Base-by-base conservation (phyloP, 768 basidiomycete species). In the Hysterangium stoloniferum region DNA sequence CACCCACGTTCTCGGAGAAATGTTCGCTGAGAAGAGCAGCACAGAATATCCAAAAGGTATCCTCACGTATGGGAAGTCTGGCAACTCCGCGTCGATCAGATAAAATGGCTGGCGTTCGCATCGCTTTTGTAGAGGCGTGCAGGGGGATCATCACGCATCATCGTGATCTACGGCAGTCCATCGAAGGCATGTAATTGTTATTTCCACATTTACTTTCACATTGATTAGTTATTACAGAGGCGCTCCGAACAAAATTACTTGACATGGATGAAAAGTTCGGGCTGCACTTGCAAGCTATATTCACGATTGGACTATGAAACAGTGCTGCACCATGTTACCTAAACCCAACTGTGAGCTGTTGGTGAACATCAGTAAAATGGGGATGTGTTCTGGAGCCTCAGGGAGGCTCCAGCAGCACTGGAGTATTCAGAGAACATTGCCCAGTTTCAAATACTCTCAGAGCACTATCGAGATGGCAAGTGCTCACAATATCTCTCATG, bases 201-300 rank as follows among this genome's bases (percentile, higher is more conserved):
- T 34, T 52, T 24, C 9, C 13, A 22, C 20, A 28, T 38, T 22
- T 28, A 7, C 20, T 22, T 41, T 25, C 37, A 15, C 41, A 40
- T 19, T 19, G 29, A 33, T 13, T 25, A 36, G n/a, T n/a, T 27
- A n/a, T 27, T 51, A 12, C 54, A 86, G 86, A 78, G 3, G 69
- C 78, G 29, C 66, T 94, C 27, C 61, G 65, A 19, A 61, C 66
- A 12, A 93, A 94, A 59, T 66, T 94, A 4, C 58, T 77, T 1
- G 95, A 99, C 63, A 83, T 88, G 0, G 96, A 98, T 56, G 96
- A 97, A 53, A 82, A 59, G 83, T 99, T 34, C 79, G 96, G 25
- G 79, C 85, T 4, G 84, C 90, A 0, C 82, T 1, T 95, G 92
- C 71, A 82, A 77, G 59, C 66, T 89, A 8, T 90, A 91, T 57